phyloP scores from a whole-genome alignment of 129 eudicot genomes.

The Logfia minima region DNA sequence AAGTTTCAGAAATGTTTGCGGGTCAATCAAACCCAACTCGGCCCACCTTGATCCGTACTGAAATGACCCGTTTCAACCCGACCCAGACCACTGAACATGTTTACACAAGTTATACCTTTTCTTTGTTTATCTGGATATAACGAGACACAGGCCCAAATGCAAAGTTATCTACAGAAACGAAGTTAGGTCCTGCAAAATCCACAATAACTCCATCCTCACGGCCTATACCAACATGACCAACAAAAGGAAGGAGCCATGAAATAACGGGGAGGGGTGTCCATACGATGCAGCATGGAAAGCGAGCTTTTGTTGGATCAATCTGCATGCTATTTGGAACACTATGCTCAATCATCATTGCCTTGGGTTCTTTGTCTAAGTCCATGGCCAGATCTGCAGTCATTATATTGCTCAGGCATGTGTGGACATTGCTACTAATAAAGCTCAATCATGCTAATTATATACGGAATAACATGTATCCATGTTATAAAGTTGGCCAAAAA shows the following conservation, averaged over 20 bases:
- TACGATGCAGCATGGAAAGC: slow-evolving; percentile 88
- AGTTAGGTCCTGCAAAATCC: slow-evolving; percentile 92
- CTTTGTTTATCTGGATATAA: slow-evolving; percentile 61
- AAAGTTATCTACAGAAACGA: slow-evolving; percentile 78
- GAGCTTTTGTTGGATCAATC: slow-evolving; percentile 66
- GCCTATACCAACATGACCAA: slow-evolving; percentile 86
- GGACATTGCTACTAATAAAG: background rate
- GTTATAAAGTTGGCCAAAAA: slow-evolving; percentile 14
- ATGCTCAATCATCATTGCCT: slow-evolving; percentile 49
- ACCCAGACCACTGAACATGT: background rate
- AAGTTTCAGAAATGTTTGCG: background rate
- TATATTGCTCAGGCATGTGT: background rate
- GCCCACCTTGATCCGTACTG: background rate
- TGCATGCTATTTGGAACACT: slow-evolving; percentile 31
- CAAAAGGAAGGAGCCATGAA: slow-evolving; percentile 85
- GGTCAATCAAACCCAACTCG: background rate
- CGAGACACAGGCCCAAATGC: slow-evolving; percentile 83
- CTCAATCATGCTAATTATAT: background rate
- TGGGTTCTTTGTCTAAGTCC: slow-evolving; percentile 32
- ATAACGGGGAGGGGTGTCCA: slow-evolving; percentile 93
- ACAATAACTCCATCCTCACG: slow-evolving; percentile 89
- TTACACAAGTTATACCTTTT: slow-evolving; percentile 46
- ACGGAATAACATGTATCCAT: background rate
- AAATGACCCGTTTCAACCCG: background rate
- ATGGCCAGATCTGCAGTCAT: slow-evolving; percentile 31